Evolutionary conservation across 2,329 filamentous ascomycete genomes (phyloP).

Genomic region (Chrysoporthe austroafricana): DNA sequence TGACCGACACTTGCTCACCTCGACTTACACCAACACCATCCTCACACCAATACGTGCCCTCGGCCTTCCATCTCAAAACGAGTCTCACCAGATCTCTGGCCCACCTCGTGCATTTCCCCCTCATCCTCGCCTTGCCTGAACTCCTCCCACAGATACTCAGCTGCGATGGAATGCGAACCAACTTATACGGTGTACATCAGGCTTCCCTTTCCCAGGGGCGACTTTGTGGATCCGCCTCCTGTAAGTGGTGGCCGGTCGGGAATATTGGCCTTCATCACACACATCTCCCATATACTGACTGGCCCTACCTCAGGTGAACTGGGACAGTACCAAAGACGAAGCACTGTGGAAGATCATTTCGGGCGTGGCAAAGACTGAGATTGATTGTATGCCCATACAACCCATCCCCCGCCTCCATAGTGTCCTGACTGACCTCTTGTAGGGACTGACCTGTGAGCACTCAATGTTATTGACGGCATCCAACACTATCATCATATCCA

Average conservation of each 20-base stretch:
- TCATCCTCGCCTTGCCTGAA: neutral
- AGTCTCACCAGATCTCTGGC: neutral
- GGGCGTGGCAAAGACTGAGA: slow-evolving; percentile 76
- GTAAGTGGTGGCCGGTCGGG: slow-evolving; percentile 52
- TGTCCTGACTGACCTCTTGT: slow-evolving; percentile 12
- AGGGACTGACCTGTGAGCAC: slow-evolving; percentile 78
- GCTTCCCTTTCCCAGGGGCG: slow-evolving; percentile 83
- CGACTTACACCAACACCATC: slow-evolving; percentile 19
- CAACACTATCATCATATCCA: slow-evolving; percentile 20
- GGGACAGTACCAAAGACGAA: slow-evolving; percentile 86
- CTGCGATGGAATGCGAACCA: slow-evolving; percentile 48
- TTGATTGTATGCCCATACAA: slow-evolving; percentile 70
- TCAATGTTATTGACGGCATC: slow-evolving; percentile 16
- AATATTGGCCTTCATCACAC: neutral
- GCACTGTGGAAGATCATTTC: slow-evolving; percentile 90
- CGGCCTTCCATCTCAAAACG: slow-evolving; percentile 1
- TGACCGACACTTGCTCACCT: slow-evolving; percentile 9
- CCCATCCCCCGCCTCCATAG: slow-evolving; percentile 15
- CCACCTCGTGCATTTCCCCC: neutral
- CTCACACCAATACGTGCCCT: slow-evolving; percentile 1
- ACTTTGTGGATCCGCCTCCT: slow-evolving; percentile 88
- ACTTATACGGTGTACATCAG: slow-evolving; percentile 80
- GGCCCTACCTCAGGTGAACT: slow-evolving; percentile 68
- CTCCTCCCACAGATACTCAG: neutral
- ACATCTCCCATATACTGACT: slow-evolving; percentile 7